Evolutionary conservation across 2,329 filamentous ascomycete species (phyloP), one percentile per base, ranked within the genome.

Genomic region (Geosmithia morbida): DNA sequence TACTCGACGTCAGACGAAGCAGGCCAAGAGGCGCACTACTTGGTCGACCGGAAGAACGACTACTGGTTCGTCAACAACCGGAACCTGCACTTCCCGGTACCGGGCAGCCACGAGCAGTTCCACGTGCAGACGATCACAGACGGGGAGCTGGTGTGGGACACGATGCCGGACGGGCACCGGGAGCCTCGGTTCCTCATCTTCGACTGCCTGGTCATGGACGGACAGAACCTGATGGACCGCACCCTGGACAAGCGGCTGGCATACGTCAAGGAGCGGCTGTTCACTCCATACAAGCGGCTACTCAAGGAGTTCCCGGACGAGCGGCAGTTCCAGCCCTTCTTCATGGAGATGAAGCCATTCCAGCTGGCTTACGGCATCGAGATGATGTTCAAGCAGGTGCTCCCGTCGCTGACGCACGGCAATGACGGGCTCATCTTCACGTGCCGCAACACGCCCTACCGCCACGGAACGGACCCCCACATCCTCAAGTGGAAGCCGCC

Each of bases 401-500:
- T 97, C 26, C 89, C 88, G 1, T 80, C 74, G 41, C 75, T 98
- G 37, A 83, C 82, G 54, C 92, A 98, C 61, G 89, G 90, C 51
- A 97, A 96, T 62, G 92, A 98, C 61, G 92, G 92, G 6, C 75
- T 98, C 44, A 95, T 98, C 59, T 98, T 97, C 66, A 97, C 92
- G n/a, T 95, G 90, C 66, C 81, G 86, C 52, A 83, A 80, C 56
- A 87, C 86, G 17, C 75, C 83, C 10, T 98, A 98, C 68, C 82
- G 83, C 56, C 83, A 85, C 54, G 92, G 92, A 54, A 98, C 92
- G 13, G 92, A 98, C 64, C 78, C 79, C 45, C 83, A 95, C 61
- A 98, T 96, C 52, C 71, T 98, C 40, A 98, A 98, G 64, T 98
- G 92, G 92, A 98, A 98, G 66, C 88, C 90, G 0, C 87, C 87